Percentiles rank a stretch among this genome's conserved stretches.
These are phyloP conservation scores for Vaccinium darrowii DNA, from an alignment of 148 eudicot genomes.

Conservation along the genomic window DNA sequence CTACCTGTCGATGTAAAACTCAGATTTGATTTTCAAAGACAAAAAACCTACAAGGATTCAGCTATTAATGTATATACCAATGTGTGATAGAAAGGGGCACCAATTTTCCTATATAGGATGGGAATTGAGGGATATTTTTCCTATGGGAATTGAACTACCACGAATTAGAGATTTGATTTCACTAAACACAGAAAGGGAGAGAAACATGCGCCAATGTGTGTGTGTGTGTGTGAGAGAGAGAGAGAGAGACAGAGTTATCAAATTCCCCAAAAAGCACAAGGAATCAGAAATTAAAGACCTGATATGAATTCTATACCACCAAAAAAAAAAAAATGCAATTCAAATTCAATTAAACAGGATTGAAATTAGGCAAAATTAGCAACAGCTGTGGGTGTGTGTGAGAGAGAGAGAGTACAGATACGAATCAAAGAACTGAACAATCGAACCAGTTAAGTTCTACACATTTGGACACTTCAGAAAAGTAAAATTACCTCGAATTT, in stretches of 20 bases:
- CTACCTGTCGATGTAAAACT: neutral
- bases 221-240: neutral
- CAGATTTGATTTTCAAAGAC: neutral
- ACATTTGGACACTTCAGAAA: neutral
- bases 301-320: neutral
- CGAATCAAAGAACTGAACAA: slow-evolving; percentile 1
- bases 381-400: neutral
- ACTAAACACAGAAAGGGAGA: neutral
- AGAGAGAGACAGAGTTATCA: neutral
- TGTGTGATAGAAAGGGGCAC: no score
- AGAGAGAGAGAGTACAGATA: neutral
- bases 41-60: neutral
- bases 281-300: neutral
- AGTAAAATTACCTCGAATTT: neutral
- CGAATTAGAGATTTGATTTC: neutral
- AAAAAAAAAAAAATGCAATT: neutral
- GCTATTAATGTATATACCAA: neutral
- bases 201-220: neutral
- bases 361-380: neutral
- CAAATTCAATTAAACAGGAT: neutral
- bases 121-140: neutral
- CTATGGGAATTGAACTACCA: neutral
- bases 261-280: neutral
- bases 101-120: neutral
- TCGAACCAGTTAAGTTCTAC: neutral